Base-by-base conservation (phyloP, 106 monocot species). In the Dendrobium chrysotoxum region DNA sequence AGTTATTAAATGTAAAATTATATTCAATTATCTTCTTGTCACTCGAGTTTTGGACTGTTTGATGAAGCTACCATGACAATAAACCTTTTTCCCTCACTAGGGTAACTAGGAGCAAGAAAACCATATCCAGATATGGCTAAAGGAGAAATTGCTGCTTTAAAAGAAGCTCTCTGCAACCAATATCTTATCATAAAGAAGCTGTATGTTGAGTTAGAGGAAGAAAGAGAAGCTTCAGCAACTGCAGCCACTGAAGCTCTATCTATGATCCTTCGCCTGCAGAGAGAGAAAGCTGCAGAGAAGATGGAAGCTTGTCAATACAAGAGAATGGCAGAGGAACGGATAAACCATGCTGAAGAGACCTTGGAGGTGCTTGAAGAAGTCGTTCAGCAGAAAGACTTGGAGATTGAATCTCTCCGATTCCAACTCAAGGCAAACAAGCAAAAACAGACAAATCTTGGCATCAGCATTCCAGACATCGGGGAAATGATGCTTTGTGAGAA, bases 241-340 rank as follows among this genome's bases (percentile, higher is more conserved):
- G 91, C 95, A 72, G 91, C 88, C 28, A 91, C 68, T 47, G 95
- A 93, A 85, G 90, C 96, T 58, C 66, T 96, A 28, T 86, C 94
- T 35, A 86, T 96, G 96, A 96, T 96, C 54, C 79, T 93, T 79
- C 87, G 92, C 20, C 88, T 96, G 58, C 88, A 94, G 79, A 88
- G 82, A 79, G 95, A 95, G 84, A 92, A 92, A 70, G 89, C 92
- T 28, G 77, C 83, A 12, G 90, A 92, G 84, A 95, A 91, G 77
- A 95, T 95, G 95, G 92, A 95, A 88, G 87, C 89, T 45, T 84
- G 82, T 35, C 96, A 96, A 71, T 96, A 94, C 85, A 96, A 85
- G 84, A 85, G 93, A 83, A 85, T 96, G 81, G 77, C 90, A 23
- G 96, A 96, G 70, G 96, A 94, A 77, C 92, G 79, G 80, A 86